Conservation (phyloP, 2,329 filamentous ascomycete genomes). For the Fusarium proliferatum region DNA sequence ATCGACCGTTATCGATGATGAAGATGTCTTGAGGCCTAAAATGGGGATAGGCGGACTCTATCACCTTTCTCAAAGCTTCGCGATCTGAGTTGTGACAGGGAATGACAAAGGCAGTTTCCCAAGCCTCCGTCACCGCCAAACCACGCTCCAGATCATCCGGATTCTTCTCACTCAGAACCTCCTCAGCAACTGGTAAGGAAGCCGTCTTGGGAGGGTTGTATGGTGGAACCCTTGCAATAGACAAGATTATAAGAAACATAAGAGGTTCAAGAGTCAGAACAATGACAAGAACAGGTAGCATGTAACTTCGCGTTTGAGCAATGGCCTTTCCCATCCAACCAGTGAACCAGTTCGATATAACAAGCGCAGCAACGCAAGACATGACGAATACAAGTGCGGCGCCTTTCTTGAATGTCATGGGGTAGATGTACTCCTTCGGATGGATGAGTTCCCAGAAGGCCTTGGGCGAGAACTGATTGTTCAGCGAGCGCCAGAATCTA, state of each 20-base stretch:
- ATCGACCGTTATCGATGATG: conserved; percentile 2
- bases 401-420: background rate
- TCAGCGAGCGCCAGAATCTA: background rate
- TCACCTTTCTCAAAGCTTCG: background rate
- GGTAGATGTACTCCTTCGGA: background rate
- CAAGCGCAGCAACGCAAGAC: background rate
- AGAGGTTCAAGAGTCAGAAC: conserved; percentile 8
- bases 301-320: background rate
- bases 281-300: conserved; percentile 1
- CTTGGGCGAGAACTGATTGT: background rate
- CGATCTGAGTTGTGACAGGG: conserved; percentile 5
- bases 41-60: background rate
- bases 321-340: background rate
- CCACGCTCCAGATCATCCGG: background rate
- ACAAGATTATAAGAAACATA: conserved; percentile 11
- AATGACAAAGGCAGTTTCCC: conserved; percentile 2
- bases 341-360: background rate
- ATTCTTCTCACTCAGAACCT: background rate
- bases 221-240: background rate
- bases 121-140: fast-evolving
- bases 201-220: background rate
- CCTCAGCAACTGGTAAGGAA: background rate
- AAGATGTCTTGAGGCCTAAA: conserved; percentile 11
- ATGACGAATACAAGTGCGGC: background rate
- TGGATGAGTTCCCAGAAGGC: conserved; percentile 10